These are phyloP conservation scores for Xylariales sp. DNA, from an alignment of 2,329 filamentous ascomycete species.

Conservation along the genomic window DNA sequence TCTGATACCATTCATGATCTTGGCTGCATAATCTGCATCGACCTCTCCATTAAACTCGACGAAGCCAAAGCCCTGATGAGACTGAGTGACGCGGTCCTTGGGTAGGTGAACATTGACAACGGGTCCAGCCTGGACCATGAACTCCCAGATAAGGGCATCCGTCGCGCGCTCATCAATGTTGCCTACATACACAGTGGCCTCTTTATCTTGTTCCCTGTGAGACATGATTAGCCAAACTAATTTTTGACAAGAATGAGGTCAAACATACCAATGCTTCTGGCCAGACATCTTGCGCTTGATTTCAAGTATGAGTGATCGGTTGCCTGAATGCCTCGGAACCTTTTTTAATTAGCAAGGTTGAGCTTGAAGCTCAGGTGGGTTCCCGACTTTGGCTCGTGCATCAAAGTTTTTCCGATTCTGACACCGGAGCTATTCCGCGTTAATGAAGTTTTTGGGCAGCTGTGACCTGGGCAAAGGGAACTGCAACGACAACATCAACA, in stretches of 20 bases:
- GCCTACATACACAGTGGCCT: constrained; percentile 95
- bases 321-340: background rate
- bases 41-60: constrained; percentile 96
- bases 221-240: background rate
- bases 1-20: constrained; percentile 94
- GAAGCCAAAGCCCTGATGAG: constrained; percentile 97
- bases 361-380: background rate
- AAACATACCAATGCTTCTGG: constrained; percentile 30
- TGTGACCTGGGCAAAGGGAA: background rate
- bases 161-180: constrained; percentile 96
- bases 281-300: constrained; percentile 30
- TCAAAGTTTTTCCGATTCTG: background rate
- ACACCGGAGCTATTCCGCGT: constrained; percentile 5
- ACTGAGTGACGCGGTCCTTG: constrained; percentile 94
- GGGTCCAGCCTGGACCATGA: constrained; percentile 96
- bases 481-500: background rate
- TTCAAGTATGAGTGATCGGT: background rate
- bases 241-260: background rate
- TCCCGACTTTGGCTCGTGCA: background rate
- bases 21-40: constrained; percentile 93
- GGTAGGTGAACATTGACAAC: constrained; percentile 98
- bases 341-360: background rate
- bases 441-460: constrained; percentile 6
- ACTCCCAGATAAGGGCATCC: constrained; percentile 88
- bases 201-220: constrained; percentile 92